These are phyloP conservation scores for Rhynchospora tenuis DNA, from an alignment of 176 grass and related monocot genomes.

Conservation along the genomic window DNA sequence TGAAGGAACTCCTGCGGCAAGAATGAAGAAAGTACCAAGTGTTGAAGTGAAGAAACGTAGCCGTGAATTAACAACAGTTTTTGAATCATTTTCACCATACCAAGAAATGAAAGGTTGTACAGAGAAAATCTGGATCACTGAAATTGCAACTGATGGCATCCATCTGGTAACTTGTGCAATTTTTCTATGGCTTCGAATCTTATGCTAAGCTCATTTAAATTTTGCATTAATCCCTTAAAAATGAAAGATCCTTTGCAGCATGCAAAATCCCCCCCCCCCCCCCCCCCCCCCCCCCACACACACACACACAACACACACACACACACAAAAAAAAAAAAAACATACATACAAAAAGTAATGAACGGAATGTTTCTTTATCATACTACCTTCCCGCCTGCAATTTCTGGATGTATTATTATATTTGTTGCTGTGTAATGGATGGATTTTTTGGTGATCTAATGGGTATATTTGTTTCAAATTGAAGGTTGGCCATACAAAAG, in stretches of 20 bases:
- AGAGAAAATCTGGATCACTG: slow-evolving; percentile 84
- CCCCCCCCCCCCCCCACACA: background rate
- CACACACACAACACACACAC: background rate
- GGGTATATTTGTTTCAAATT: slow-evolving; percentile 16
- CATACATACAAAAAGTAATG: background rate
- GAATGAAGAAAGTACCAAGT: slow-evolving; percentile 90
- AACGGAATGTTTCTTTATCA: background rate
- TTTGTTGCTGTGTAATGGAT: background rate
- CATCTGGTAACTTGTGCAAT: slow-evolving; percentile 49
- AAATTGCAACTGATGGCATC: slow-evolving; percentile 83
- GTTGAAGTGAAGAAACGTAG: slow-evolving; percentile 78
- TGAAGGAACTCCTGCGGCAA: slow-evolving; percentile 90
- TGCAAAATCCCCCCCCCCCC: background rate
- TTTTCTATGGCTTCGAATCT: background rate
- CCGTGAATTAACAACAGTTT: slow-evolving; percentile 79
- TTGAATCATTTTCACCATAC: slow-evolving; percentile 87
- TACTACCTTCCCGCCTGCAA: background rate
- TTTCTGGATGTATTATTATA: slow-evolving; percentile 1
- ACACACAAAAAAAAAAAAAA: background rate
- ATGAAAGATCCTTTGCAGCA: background rate
- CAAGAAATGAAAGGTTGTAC: slow-evolving; percentile 65
- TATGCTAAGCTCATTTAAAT: background rate
- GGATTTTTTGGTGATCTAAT: background rate
- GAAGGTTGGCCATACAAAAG: slow-evolving; percentile 94
- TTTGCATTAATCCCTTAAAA: background rate